Evolutionary conservation across 2,329 filamentous ascomycete species (phyloP).

Genomic region (Monosporascus cannonballus): DNA sequence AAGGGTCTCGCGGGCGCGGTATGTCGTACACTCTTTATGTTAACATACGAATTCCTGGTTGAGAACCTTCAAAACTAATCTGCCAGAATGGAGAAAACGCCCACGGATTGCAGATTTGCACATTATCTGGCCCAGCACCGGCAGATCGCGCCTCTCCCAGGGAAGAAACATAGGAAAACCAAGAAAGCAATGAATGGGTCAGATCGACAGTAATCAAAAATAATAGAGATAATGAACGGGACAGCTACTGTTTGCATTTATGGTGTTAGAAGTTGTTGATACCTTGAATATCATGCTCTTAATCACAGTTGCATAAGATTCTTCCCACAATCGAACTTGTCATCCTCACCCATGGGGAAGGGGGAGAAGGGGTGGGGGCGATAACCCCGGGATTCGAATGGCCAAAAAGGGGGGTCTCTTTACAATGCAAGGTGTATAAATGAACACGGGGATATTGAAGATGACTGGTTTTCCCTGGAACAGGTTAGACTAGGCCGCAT

Average conservation of each 20-base stretch:
- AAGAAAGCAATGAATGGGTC: constrained; percentile 1
- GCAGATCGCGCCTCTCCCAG: constrained; percentile 3
- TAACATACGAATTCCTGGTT: too few species aligned
- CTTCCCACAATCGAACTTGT: neutral
- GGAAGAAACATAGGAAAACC: constrained; percentile 1
- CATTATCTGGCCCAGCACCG: constrained; percentile 9
- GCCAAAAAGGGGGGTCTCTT: too few species aligned
- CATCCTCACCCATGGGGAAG: too few species aligned
- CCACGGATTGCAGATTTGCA: constrained; percentile 10
- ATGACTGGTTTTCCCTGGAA: too few species aligned
- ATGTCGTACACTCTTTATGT: neutral
- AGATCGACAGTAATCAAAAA: neutral
- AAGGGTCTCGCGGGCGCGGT: constrained; percentile 11
- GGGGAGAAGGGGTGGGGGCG: too few species aligned
- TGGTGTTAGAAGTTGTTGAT: neutral
- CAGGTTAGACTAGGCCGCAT: too few species aligned
- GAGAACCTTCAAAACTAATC: neutral
- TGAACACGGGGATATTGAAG: too few species aligned
- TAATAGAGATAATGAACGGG: neutral
- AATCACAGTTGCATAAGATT: neutral
- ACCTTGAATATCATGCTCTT: neutral
- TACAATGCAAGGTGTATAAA: too few species aligned
- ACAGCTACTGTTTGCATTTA: neutral
- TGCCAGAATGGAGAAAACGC: constrained; percentile 5
- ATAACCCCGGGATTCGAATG: too few species aligned